These are phyloP conservation scores for Pecoramyces ruminantium DNA, from an alignment of 192 early-diverging fungal genomes.

Conservation along the genomic window DNA sequence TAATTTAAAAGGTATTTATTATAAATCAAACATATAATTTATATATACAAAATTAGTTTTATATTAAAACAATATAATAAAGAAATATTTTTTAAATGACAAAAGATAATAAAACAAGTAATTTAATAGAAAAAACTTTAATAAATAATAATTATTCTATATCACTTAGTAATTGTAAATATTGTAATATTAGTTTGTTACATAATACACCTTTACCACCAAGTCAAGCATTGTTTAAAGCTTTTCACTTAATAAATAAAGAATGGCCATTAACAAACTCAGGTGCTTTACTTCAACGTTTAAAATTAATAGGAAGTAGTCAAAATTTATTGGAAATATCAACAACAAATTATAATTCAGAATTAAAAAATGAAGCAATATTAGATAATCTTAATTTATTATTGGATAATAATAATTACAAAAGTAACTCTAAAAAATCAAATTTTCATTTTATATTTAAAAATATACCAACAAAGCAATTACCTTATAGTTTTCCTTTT, in stretches of 20 bases:
- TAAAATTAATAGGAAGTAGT: background rate
- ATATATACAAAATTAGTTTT: too few species aligned
- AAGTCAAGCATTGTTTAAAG: background rate
- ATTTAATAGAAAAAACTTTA: too few species aligned
- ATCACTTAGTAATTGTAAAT: too few species aligned
- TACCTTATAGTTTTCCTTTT: background rate
- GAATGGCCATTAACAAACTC: background rate
- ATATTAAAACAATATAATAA: too few species aligned
- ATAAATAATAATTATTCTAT: too few species aligned
- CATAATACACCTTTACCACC: background rate
- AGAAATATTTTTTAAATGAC: too few species aligned
- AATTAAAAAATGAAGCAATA: background rate
- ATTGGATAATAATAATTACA: too few species aligned
- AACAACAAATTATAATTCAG: background rate
- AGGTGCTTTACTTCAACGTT: background rate
- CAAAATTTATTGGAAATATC: background rate
- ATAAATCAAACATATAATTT: too few species aligned
- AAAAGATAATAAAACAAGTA: too few species aligned
- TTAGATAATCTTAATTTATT: background rate
- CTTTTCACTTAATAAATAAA: background rate
- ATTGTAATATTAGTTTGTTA: background rate
- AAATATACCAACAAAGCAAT: background rate
- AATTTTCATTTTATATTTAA: background rate
- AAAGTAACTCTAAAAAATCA: background rate
- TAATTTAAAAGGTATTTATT: too few species aligned